Conservation (phyloP, 1,139 yeast genomes). For the Scheffersomyces lignicola region DNA sequence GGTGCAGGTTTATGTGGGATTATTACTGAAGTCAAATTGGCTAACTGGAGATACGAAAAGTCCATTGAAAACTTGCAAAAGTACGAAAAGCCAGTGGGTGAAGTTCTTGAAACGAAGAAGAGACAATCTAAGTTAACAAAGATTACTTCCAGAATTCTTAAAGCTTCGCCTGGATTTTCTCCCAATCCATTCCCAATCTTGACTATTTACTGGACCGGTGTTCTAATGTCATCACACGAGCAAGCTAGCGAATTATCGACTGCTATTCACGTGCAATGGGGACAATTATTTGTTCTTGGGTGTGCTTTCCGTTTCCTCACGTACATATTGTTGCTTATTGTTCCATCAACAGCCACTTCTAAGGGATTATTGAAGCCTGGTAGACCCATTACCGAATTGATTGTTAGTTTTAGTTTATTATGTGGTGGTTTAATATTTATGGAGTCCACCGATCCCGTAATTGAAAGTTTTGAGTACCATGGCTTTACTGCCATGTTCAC, state of each 20-base stretch:
- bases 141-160: conserved; percentile 16
- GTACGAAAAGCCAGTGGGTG: conserved; percentile 1
- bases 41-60: conserved; percentile 46
- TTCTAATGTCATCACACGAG: conserved; percentile 91
- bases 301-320: conserved; percentile 75
- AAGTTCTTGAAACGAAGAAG: conserved; percentile 1
- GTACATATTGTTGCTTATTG: conserved; percentile 55
- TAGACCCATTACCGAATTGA: conserved; percentile 78
- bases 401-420: conserved; percentile 73
- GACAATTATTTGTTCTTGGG: conserved; percentile 72
- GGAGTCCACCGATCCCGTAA: conserved; percentile 86
- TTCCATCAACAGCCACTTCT: conserved; percentile 39
- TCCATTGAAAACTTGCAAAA: conserved; percentile 27
- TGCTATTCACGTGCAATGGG: conserved; percentile 88
- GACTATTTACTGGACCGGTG: conserved; percentile 94
- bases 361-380: conserved; percentile 41
- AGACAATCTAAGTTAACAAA: conserved; percentile 10
- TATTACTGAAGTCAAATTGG: conserved; percentile 63
- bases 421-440: conserved; percentile 91
- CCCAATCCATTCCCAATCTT: conserved; percentile 93
- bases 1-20: conserved; percentile 94
- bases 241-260: conserved; percentile 82
- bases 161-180: conserved; percentile 70
- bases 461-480: conserved; percentile 79
- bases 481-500: conserved; percentile 91